Conservation (phyloP, 352 stramenopile genomes). For the Elongisporangium undulatum region DNA sequence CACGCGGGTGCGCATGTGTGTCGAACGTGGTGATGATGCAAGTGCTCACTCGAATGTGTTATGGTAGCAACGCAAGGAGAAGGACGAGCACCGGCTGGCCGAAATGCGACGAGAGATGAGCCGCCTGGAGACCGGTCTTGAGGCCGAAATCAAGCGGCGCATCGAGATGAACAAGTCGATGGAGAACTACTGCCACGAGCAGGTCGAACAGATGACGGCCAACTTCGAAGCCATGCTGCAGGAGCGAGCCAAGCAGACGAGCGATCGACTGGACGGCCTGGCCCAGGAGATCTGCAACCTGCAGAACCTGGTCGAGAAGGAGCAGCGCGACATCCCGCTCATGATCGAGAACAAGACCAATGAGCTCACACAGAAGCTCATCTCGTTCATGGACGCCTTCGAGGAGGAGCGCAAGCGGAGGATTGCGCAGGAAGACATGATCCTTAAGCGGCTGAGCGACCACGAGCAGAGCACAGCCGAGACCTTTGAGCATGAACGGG, state of each 20-base stretch:
- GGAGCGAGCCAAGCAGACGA: conserved; percentile 69
- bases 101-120: conserved; percentile 92
- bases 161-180: conserved; percentile 93
- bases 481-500: conserved; percentile 63
- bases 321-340: conserved; percentile 85
- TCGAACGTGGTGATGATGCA: not conserved
- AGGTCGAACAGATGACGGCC: conserved; percentile 81
- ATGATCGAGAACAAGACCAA: conserved; percentile 89
- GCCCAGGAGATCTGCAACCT: conserved; percentile 81
- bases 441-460: conserved; percentile 90
- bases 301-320: conserved; percentile 74
- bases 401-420: conserved; percentile 82
- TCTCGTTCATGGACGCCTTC: conserved; percentile 87
- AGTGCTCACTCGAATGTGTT: not conserved
- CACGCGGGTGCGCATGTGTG: conserved; percentile 37
- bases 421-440: conserved; percentile 78
- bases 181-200: conserved; percentile 87
- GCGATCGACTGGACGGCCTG: conserved; percentile 60
- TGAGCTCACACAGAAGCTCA: conserved; percentile 86
- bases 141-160: conserved; percentile 92
- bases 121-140: conserved; percentile 87
- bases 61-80: conserved; percentile 85
- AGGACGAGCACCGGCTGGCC: conserved; percentile 90
- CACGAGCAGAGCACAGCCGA: conserved; percentile 78
- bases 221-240: conserved; percentile 79